Percentiles rank a stretch among this genome's conserved stretches.
These are phyloP conservation scores for Escovopsis sp. DNA, from an alignment of 2,329 filamentous ascomycete species.

Conservation along the genomic window DNA sequence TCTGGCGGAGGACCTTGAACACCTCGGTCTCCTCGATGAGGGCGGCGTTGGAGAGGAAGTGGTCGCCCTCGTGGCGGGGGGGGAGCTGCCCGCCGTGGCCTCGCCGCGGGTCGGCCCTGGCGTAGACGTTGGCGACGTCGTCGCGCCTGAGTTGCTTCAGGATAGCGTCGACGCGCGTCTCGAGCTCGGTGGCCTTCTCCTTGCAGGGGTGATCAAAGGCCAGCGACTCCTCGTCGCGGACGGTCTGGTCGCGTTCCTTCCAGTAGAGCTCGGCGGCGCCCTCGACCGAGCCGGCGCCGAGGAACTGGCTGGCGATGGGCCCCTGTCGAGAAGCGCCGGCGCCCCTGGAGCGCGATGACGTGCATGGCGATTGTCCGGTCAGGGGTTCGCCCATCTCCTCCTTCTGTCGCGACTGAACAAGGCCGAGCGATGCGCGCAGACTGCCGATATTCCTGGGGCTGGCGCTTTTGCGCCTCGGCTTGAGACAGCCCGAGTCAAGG, in stretches of 20 bases:
- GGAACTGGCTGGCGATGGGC: neutral
- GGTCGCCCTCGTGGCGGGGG: conserved; percentile 33
- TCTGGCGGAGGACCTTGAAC: conserved; percentile 37
- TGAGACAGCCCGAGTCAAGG: too few relatives aligned
- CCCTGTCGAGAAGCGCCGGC: too few relatives aligned
- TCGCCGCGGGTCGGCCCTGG: conserved; percentile 12
- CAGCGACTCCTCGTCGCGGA: conserved; percentile 19
- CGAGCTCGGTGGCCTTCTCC: conserved; percentile 16
- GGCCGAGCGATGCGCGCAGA: too few relatives aligned
- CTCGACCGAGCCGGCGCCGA: neutral
- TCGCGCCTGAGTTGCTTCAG: conserved; percentile 21
- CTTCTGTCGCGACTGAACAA: too few relatives aligned
- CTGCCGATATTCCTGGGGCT: too few relatives aligned
- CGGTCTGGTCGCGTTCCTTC: conserved; percentile 15
- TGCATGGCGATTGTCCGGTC: too few relatives aligned
- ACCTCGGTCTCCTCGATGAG: conserved; percentile 42
- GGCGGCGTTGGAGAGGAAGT: conserved; percentile 41
- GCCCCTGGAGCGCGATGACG: too few relatives aligned
- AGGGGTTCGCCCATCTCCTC: too few relatives aligned
- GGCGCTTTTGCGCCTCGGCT: too few relatives aligned
- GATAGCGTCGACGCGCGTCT: conserved; percentile 24
- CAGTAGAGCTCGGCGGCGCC: conserved; percentile 15
- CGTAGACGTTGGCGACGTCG: conserved; percentile 25
- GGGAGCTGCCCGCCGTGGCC: conserved; percentile 32
- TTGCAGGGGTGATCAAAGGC: conserved; percentile 27